Percentiles rank a stretch among this genome's conserved stretches.
Conservation (phyloP, 2,329 filamentous ascomycete genomes). For the Sclerotinia nivalis region DNA sequence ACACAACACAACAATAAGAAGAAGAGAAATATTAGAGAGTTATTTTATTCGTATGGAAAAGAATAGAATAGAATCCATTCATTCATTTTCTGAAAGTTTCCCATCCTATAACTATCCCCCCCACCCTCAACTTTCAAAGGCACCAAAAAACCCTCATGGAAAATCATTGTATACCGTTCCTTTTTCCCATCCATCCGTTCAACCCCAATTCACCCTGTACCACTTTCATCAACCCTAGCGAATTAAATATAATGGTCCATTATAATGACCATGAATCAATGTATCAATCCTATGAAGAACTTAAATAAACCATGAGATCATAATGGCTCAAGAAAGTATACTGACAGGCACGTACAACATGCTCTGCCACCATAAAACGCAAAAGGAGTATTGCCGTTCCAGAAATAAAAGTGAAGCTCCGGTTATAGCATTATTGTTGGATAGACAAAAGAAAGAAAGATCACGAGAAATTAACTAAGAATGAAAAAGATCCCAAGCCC, state of each 20-base stretch:
- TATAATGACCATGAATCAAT: slow-evolving; percentile 17
- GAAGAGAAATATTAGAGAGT: not conserved
- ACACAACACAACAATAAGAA: not conserved
- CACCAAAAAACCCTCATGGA: slow-evolving; percentile 1
- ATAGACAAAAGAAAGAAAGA: not conserved
- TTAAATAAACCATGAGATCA: not conserved
- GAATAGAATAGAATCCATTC: not conserved
- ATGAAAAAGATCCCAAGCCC: slow-evolving; percentile 97
- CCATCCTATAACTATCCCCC: not conserved
- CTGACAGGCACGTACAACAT: slow-evolving; percentile 15
- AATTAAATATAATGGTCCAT: slow-evolving; percentile 21
- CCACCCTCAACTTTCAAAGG: not conserved
- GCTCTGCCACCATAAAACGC: not conserved
- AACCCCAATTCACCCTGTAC: not conserved
- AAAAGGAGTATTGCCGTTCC: slow-evolving; percentile 16
- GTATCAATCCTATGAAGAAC: slow-evolving; percentile 8
- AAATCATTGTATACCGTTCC: slow-evolving; percentile 18
- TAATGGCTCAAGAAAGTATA: slow-evolving; percentile 20
- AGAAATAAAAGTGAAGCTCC: slow-evolving; percentile 16
- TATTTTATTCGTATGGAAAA: slow-evolving; percentile 11
- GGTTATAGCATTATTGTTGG: slow-evolving; percentile 9
- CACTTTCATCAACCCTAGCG: slow-evolving; percentile 7
- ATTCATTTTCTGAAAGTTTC: not conserved
- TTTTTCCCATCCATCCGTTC: slow-evolving; percentile 15
- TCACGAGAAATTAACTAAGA: slow-evolving; percentile 53